These are phyloP conservation scores for Xylariaceae sp. DNA, from an alignment of 2,329 filamentous ascomycete species.

Conservation along the genomic window DNA sequence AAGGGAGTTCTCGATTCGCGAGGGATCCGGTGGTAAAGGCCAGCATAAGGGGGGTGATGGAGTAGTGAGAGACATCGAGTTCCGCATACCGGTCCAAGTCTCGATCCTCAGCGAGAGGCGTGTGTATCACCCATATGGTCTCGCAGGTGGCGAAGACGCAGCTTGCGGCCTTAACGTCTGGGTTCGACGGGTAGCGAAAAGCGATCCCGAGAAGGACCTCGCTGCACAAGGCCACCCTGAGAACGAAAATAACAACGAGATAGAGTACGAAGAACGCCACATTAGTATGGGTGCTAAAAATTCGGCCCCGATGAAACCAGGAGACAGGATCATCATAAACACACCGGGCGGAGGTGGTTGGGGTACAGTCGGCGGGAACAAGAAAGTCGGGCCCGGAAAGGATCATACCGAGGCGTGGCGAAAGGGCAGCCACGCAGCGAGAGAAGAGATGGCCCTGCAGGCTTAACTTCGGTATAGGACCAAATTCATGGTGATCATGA, in stretches of 20 bases:
- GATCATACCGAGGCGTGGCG: slow-evolving; percentile 56
- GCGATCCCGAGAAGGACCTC: slow-evolving; percentile 41
- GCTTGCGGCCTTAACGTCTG: slow-evolving; percentile 80
- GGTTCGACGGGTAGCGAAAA: slow-evolving; percentile 68
- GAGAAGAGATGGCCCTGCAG: slow-evolving; percentile 58
- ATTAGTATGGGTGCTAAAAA: slow-evolving; percentile 80
- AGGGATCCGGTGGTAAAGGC: slow-evolving; percentile 57
- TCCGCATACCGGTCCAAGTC: slow-evolving; percentile 66
- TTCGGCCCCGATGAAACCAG: slow-evolving; percentile 69
- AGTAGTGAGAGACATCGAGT: slow-evolving; percentile 69
- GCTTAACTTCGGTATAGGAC: slow-evolving; percentile 23
- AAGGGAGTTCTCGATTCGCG: slow-evolving; percentile 59
- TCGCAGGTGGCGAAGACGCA: slow-evolving; percentile 78
- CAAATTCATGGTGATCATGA: no score
- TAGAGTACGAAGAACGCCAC: slow-evolving; percentile 53
- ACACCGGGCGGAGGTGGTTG: slow-evolving; percentile 80
- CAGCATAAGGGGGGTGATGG: slow-evolving; percentile 65
- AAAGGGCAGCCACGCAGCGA: slow-evolving; percentile 53
- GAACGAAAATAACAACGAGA: slow-evolving; percentile 28
- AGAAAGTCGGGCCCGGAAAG: slow-evolving; percentile 41
- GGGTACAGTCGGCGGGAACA: slow-evolving; percentile 59
- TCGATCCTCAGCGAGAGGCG: slow-evolving; percentile 70
- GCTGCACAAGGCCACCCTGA: slow-evolving; percentile 15
- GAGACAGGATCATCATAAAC: slow-evolving; percentile 72
- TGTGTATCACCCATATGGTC: slow-evolving; percentile 72